Percentiles rank a stretch among this genome's conserved stretches.
Evolutionary conservation across 163 green algal species (phyloP).

Genomic region (Chloromonas sp.): DNA sequence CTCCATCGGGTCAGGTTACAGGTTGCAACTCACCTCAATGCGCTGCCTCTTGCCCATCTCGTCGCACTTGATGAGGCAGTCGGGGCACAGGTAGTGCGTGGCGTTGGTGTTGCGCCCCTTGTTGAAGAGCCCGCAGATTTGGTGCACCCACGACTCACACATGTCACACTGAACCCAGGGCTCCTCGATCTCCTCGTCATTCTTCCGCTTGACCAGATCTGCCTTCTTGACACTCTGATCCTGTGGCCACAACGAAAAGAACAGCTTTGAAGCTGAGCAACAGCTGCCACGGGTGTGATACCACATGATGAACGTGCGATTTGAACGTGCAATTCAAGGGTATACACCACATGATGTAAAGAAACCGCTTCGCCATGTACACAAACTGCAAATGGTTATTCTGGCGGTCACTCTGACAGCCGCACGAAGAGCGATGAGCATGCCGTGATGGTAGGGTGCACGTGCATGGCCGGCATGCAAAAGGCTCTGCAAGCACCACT

Average conservation of each 20-base stretch:
- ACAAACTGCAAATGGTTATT: no score
- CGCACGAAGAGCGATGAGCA: no score
- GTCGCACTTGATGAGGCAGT: slow-evolving; percentile 75
- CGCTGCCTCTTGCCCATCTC: slow-evolving; percentile 52
- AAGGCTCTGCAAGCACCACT: no score
- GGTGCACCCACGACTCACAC: slow-evolving; percentile 92
- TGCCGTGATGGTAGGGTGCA: no score
- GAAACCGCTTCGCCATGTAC: no score
- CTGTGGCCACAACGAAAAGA: neutral
- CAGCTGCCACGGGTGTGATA: no score
- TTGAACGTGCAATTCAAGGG: no score
- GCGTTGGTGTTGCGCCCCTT: slow-evolving; percentile 85
- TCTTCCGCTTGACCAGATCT: slow-evolving; percentile 53
- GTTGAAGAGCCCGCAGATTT: slow-evolving; percentile 96
- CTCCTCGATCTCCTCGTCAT: slow-evolving; percentile 86
- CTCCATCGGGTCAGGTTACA: no score
- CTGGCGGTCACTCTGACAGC: no score
- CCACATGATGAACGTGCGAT: no score
- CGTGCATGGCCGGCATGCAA: no score
- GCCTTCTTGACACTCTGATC: slow-evolving; percentile 46
- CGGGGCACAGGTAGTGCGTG: slow-evolving; percentile 86
- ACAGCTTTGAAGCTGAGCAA: neutral
- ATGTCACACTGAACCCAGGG: slow-evolving; percentile 94
- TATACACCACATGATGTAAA: no score
- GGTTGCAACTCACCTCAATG: slow-evolving; percentile 27